A percentile compares a stretch with the other conserved stretches of the same genome.
Evolutionary conservation across 2,329 filamentous ascomycete genomes (phyloP).

Genomic region (Coniochaeta sp.): DNA sequence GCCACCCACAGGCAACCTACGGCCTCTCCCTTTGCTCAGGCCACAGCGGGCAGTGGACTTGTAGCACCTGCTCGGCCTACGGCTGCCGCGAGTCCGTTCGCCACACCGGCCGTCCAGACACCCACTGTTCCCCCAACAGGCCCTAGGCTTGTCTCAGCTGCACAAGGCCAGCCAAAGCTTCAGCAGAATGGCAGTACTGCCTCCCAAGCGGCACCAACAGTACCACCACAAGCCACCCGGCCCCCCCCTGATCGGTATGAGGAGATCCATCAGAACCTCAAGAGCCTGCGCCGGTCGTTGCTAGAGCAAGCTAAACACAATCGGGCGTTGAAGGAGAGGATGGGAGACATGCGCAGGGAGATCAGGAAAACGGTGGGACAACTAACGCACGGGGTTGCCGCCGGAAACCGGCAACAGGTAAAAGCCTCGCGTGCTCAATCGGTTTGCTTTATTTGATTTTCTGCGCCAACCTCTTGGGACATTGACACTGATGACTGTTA

Average conservation of each 20-base stretch:
- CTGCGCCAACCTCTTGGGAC: background rate
- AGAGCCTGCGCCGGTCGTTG: slow-evolving; percentile 41
- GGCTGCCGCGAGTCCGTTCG: background rate
- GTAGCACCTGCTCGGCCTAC: background rate
- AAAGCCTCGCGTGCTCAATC: slow-evolving; percentile 1
- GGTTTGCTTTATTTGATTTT: background rate
- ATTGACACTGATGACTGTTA: background rate
- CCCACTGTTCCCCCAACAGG: background rate
- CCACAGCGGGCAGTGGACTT: background rate
- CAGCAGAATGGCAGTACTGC: slow-evolving; percentile 1
- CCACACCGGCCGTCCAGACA: background rate
- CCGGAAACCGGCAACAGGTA: slow-evolving; percentile 39
- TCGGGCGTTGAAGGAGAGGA: slow-evolving; percentile 50
- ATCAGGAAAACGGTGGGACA: slow-evolving; percentile 70
- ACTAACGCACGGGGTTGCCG: slow-evolving; percentile 46
- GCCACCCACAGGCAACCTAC: background rate
- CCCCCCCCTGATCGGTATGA: slow-evolving; percentile 34
- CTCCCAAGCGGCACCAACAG: slow-evolving; percentile 1
- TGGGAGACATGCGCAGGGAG: slow-evolving; percentile 65
- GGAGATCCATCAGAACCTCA: slow-evolving; percentile 63
- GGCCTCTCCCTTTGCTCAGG: background rate
- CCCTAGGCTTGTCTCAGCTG: background rate
- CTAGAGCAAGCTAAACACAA: slow-evolving; percentile 47
- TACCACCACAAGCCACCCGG: slow-evolving; percentile 2
- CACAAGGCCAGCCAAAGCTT: background rate